Base-by-base conservation (phyloP, 345 rosid genomes). In the Orychophragmus violaceus region DNA sequence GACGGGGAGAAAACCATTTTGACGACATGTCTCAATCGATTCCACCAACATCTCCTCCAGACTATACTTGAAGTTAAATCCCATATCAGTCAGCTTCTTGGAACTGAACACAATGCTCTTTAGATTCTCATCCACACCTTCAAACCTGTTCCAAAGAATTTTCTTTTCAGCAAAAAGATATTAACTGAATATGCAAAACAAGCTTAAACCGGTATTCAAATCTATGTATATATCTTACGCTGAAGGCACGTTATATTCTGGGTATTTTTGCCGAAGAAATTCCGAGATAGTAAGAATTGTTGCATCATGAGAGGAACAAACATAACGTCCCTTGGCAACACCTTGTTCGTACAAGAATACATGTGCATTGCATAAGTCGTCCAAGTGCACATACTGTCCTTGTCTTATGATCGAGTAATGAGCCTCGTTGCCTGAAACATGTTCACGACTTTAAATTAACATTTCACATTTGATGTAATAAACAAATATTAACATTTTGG, bases 331-430 rank as follows among this genome's bases (percentile, higher is more conserved):
- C 61, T 85, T 74, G 1, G 97, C 91, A 17, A 65, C 50, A 4
- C 83, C 88, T 57, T 87, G 42, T 80, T 94, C 93, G 42, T 46
- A 90, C 71, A 88, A 55, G 77, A 74, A 88, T 51, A 90, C 84
- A 63, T 94, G 99, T 22, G 93, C 68, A 32, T 64, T 82, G 81
- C 96, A 87, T n/a, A 90, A 84, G 64, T 94, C 99, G 59, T 91
- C 97, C 73, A 91, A 73, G 59, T 94, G 97, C 36, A 91, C 90
- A 41, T 74, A 94, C 14, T 94, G 87, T 22, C 97, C 93, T 70
- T 88, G 93, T 78, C 73, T 85, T 69, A 90, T 78, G 44, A 94
- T 94, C 1, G 76, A 48, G 63, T 94, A 94, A 55, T 94, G 99
- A 41, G 79, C 71, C 74, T 88, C 90, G 46, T 84, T 88, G 49